These are phyloP conservation scores for Aureobasidium sp. DNA, from an alignment of 2,329 filamentous ascomycete genomes.

Conservation along the genomic window DNA sequence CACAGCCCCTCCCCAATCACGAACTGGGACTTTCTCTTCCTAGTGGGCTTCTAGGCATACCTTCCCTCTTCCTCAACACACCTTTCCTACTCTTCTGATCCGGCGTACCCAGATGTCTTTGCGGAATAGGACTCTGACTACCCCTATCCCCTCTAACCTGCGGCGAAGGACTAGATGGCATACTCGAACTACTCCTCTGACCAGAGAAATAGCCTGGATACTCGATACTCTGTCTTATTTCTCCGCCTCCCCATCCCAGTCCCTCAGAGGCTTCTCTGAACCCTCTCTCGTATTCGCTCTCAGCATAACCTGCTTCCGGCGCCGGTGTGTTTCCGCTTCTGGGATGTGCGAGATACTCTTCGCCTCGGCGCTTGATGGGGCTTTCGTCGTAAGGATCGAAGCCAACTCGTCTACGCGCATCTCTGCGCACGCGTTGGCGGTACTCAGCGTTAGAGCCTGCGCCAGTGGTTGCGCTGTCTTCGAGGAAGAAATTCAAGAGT, in stretches of 20 bases:
- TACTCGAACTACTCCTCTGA: background rate
- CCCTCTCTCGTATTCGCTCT: background rate
- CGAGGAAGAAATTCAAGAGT: conserved; percentile 78
- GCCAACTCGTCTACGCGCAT: conserved; percentile 54
- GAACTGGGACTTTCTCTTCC: background rate
- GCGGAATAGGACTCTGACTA: background rate
- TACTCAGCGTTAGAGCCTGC: conserved; percentile 54
- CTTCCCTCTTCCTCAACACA: conserved; percentile 9
- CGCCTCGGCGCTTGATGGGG: conserved; percentile 56
- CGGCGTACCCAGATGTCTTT: background rate
- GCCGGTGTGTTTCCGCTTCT: background rate
- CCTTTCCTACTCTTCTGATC: background rate
- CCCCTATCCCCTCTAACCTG: conserved; percentile 3
- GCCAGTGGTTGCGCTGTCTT: conserved; percentile 58
- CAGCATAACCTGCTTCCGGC: background rate
- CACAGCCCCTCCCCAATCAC: background rate
- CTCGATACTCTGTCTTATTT: background rate
- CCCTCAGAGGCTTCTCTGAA: background rate
- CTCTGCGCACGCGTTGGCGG: conserved; percentile 50
- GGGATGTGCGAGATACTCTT: conserved; percentile 52
- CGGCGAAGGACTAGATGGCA: conserved; percentile 20
- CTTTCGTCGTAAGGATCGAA: conserved; percentile 68
- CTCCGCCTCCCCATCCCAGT: background rate
- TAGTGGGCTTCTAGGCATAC: conserved; percentile 12
- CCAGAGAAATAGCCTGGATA: background rate